phyloP scores from a whole-genome alignment of 495 filamentous ascomycete genomes.

The Aspergillus mulundensis region DNA sequence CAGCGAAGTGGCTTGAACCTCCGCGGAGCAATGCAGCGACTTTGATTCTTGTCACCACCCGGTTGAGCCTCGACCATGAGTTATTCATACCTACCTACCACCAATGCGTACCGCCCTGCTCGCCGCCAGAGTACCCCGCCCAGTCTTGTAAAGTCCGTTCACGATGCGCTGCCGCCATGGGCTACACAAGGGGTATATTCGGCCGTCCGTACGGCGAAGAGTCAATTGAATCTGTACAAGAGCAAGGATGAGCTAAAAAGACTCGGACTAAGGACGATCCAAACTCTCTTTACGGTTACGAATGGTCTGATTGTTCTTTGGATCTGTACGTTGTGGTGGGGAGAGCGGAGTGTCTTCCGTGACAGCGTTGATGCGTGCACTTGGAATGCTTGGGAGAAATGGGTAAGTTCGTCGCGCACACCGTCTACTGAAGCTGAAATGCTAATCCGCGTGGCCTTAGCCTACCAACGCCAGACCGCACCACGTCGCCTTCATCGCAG shows the following conservation, averaged over 20 bases:
- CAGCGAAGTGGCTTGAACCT: background rate
- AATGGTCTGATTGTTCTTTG: slow-evolving; percentile 68
- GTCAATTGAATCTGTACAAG: slow-evolving; percentile 11
- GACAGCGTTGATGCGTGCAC: slow-evolving; percentile 64
- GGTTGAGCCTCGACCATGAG: slow-evolving; percentile 31
- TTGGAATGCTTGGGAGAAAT: slow-evolving; percentile 87
- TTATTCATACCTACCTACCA: slow-evolving; percentile 35
- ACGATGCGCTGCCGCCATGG: slow-evolving; percentile 18
- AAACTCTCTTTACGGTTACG: slow-evolving; percentile 50
- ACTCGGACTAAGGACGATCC: slow-evolving; percentile 13
- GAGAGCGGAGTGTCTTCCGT: slow-evolving; percentile 74
- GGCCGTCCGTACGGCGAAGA: background rate
- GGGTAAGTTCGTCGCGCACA: slow-evolving; percentile 57
- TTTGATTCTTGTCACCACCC: slow-evolving; percentile 8
- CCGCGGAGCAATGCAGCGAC: slow-evolving; percentile 20
- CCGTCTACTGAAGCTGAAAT: background rate
- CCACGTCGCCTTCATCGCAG: slow-evolving; percentile 82
- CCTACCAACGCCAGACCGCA: slow-evolving; percentile 73
- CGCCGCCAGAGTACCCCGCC: slow-evolving; percentile 15
- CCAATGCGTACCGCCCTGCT: slow-evolving; percentile 28
- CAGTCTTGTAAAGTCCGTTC: slow-evolving; percentile 9
- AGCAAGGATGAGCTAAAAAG: slow-evolving; percentile 13
- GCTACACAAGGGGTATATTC: slow-evolving; percentile 24
- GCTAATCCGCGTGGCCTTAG: slow-evolving; percentile 38
- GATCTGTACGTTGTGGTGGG: slow-evolving; percentile 79